These are phyloP conservation scores for Clitopilus passeckerianus DNA, from an alignment of 768 basidiomycete genomes.

Conservation along the genomic window DNA sequence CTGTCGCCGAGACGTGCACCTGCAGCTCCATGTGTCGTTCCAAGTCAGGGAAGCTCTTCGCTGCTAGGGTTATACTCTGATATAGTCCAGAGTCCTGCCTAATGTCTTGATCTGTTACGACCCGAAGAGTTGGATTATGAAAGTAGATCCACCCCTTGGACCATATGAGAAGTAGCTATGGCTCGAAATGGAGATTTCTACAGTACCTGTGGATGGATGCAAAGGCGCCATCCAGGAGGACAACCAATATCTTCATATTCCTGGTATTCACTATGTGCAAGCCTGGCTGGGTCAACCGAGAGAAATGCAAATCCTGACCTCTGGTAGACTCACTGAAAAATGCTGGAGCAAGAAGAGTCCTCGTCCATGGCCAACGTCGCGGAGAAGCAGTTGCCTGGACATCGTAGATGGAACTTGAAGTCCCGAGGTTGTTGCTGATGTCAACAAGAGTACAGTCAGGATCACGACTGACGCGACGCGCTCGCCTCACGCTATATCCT, in stretches of 20 bases:
- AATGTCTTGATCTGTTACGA: conserved; percentile 48
- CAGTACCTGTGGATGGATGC: conserved; percentile 34
- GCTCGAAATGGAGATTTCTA: background rate
- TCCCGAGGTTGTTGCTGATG: no score
- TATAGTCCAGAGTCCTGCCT: conserved; percentile 26
- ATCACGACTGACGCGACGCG: no score
- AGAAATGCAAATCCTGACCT: background rate
- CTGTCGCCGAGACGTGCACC: conserved; percentile 23
- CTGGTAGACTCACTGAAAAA: background rate
- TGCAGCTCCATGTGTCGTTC: conserved; percentile 40
- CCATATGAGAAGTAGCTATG: background rate
- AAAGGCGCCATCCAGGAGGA: conserved; percentile 30
- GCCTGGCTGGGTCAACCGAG: background rate
- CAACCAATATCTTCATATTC: conserved; percentile 7
- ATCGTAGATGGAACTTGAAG: background rate
- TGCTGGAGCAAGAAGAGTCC: background rate
- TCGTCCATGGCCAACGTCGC: background rate
- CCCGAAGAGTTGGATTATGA: conserved; percentile 28
- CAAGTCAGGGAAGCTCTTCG: conserved; percentile 23
- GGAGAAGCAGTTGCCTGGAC: no score
- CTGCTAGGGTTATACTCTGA: conserved; percentile 21
- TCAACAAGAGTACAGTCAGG: no score
- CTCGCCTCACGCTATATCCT: background rate
- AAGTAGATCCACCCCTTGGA: conserved; percentile 48
- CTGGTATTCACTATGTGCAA: conserved; percentile 6